A percentile compares a stretch with the other conserved stretches of the same genome.
Evolutionary conservation across 2,329 filamentous ascomycete species (phyloP).

Genomic region (Leptosphaerulina australis): DNA sequence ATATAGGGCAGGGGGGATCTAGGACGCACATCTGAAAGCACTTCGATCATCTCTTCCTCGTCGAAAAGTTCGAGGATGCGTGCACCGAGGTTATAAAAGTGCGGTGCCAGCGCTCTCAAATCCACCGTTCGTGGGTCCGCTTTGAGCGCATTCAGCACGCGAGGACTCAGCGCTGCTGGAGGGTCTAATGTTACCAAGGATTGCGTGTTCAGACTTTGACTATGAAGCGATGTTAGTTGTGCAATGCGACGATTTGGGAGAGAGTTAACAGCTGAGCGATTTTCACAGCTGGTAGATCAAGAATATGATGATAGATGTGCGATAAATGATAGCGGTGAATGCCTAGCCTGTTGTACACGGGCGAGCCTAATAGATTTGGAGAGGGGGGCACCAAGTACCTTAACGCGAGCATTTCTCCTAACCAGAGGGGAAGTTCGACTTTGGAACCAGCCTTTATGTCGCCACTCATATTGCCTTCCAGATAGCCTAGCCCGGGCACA

Average conservation of each 20-base stretch:
- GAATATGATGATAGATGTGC: too few relatives aligned
- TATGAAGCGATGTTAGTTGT: slow-evolving; percentile 10
- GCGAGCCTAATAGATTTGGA: too few relatives aligned
- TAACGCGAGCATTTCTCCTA: slow-evolving; percentile 89
- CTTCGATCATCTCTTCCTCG: slow-evolving; percentile 78
- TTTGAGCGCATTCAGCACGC: slow-evolving; percentile 87
- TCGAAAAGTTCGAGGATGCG: slow-evolving; percentile 91
- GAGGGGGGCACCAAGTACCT: slow-evolving; percentile 49
- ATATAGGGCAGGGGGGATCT: too few relatives aligned
- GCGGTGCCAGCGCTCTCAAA: slow-evolving; percentile 78
- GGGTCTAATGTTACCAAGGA: slow-evolving; percentile 74
- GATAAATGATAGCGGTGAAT: too few relatives aligned
- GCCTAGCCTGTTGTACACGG: too few relatives aligned
- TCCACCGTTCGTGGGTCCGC: slow-evolving; percentile 88
- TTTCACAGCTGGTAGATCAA: too few relatives aligned
- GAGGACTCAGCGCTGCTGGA: slow-evolving; percentile 74
- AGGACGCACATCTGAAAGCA: slow-evolving; percentile 52
- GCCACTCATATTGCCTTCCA: slow-evolving; percentile 79
- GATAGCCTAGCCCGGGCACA: slow-evolving; percentile 82
- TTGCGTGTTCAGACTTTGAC: slow-evolving; percentile 45
- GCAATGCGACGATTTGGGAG: neutral
- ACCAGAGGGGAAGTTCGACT: slow-evolving; percentile 87
- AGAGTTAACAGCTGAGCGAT: neutral
- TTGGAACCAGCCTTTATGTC: slow-evolving; percentile 80
- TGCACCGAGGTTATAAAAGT: slow-evolving; percentile 86